A percentile compares a stretch with the other conserved stretches of the same genome.
phyloP scores from a whole-genome alignment of 768 basidiomycete genomes.

The Macrolepiota albuminosa region DNA sequence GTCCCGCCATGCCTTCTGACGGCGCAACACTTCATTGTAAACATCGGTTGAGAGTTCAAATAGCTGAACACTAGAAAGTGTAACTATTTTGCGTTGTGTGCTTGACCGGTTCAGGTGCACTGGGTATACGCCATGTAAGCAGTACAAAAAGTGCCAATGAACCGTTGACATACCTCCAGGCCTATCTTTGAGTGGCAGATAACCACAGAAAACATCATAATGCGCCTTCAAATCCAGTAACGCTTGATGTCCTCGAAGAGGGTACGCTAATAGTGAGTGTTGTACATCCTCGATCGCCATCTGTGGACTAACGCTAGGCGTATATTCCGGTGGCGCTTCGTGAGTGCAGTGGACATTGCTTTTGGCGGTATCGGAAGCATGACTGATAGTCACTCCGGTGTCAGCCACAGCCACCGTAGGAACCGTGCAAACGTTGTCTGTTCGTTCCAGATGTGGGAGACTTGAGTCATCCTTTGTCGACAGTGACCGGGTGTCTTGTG shows the following conservation, averaged over 20 bases:
- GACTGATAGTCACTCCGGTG: not conserved
- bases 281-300: not conserved
- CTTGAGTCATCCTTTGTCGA: not conserved
- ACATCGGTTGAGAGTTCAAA: not conserved
- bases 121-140: not conserved
- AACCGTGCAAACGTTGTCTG: not conserved
- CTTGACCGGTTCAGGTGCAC: not conserved
- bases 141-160: not conserved
- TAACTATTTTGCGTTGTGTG: not conserved
- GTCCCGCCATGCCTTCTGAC: not conserved
- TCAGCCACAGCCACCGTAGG: not conserved
- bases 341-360: not conserved
- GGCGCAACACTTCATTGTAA: not conserved
- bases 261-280: not conserved
- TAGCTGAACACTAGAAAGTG: not conserved
- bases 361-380: not conserved
- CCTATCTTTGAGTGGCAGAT: not conserved
- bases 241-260: not conserved
- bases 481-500: not conserved
- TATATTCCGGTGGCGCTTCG: not conserved
- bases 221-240: not conserved
- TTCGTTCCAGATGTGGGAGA: not conserved
- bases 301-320: not conserved
- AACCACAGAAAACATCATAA: not conserved
- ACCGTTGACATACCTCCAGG: not conserved